Evolutionary conservation across 2,329 filamentous ascomycete genomes (phyloP).

Genomic region (Alternaria sp.): DNA sequence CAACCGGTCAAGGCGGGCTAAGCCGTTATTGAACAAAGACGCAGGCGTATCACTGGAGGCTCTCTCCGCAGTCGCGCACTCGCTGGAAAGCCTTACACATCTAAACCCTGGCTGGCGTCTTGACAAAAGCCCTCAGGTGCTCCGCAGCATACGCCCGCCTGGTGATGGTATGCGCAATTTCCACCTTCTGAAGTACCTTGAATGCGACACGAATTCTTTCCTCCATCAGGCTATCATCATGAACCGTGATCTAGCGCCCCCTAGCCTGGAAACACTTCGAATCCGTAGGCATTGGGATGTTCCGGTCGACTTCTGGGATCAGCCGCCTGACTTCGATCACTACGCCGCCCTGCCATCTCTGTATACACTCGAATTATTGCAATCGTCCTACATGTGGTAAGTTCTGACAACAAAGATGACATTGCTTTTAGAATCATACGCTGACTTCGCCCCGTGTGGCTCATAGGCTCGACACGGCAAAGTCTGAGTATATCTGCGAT

Average conservation of each 20-base stretch:
- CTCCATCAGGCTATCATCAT: constrained; percentile 35
- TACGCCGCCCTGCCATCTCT: constrained; percentile 38
- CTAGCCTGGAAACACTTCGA: constrained; percentile 36
- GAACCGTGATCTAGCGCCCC: constrained; percentile 36
- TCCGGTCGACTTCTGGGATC: constrained; percentile 36
- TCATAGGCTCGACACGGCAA: constrained; percentile 8
- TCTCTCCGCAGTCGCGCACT: constrained; percentile 37
- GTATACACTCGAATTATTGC: constrained; percentile 35
- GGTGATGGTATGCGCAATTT: constrained; percentile 43
- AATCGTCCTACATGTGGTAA: constrained; percentile 24
- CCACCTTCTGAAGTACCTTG: constrained; percentile 33
- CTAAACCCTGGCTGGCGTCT: constrained; percentile 32
- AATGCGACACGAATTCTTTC: constrained; percentile 42
- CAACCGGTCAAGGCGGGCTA: constrained; percentile 11
- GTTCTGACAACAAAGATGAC: background rate
- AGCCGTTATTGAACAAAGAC: constrained; percentile 24
- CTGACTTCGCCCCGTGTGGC: background rate
- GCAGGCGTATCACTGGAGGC: constrained; percentile 31
- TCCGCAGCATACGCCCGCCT: constrained; percentile 20
- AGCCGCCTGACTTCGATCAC: constrained; percentile 29
- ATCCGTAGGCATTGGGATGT: constrained; percentile 31
- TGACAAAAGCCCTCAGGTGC: constrained; percentile 16
- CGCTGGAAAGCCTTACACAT: constrained; percentile 39
- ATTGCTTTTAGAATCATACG: background rate
- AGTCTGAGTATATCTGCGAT: constrained; percentile 31